These are phyloP conservation scores for Coemansia asiatica DNA, from an alignment of 192 early-diverging fungal genomes.

Conservation along the genomic window DNA sequence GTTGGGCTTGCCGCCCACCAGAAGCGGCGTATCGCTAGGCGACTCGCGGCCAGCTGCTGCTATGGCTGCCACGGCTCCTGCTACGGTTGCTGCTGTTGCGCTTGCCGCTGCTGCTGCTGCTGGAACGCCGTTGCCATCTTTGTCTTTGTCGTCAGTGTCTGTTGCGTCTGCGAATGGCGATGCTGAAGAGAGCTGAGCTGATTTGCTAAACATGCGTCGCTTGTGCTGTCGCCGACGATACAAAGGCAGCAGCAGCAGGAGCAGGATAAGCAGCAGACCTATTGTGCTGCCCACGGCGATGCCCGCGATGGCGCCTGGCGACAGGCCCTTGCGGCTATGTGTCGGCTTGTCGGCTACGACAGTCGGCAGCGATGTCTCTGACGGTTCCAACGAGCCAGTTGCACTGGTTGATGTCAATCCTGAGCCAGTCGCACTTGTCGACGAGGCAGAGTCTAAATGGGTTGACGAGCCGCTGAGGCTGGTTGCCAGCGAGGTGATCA, in stretches of 20 bases:
- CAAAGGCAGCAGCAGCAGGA: conserved; percentile 33
- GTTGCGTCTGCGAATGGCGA: not conserved
- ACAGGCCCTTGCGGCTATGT: conserved; percentile 24
- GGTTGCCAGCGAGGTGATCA: not conserved
- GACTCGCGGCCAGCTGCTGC: conserved; percentile 12
- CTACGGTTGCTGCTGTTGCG: not conserved
- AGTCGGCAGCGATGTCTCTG: not conserved
- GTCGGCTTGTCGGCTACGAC: not conserved
- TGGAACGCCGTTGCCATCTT: conserved; percentile 3
- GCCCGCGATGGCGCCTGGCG: conserved; percentile 43
- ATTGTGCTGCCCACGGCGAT: conserved; percentile 38
- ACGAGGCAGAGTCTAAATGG: not conserved
- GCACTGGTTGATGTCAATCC: not conserved
- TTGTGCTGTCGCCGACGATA: conserved; percentile 36
- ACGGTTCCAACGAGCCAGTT: not conserved
- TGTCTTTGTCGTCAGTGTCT: not conserved
- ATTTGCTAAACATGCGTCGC: conserved; percentile 26
- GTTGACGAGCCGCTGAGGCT: too few relatives aligned
- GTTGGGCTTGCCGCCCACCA: conserved; percentile 35
- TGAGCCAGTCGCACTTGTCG: not conserved
- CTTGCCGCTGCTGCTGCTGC: conserved; percentile 1
- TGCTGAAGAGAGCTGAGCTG: conserved; percentile 9
- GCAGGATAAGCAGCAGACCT: conserved; percentile 30
- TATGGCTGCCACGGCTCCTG: not conserved
- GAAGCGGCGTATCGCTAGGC: conserved; percentile 43